Base-by-base conservation (phyloP, 23 red algal species). In the Cyanidium caldarium region DNA sequence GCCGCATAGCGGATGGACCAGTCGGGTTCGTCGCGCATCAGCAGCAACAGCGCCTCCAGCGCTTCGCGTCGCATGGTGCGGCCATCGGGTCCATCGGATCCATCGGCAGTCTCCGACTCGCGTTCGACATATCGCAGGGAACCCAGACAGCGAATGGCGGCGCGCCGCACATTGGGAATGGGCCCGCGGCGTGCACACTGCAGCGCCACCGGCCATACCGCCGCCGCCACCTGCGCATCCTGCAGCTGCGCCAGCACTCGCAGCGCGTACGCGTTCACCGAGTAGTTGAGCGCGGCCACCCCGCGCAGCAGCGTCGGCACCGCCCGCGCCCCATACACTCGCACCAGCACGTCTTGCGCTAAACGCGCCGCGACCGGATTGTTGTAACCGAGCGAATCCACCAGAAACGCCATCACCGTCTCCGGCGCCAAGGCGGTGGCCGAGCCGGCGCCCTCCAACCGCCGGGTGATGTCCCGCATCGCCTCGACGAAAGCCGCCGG, bases 191-290 rank as follows among this genome's bases (percentile, higher is more conserved):
- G 35, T 2, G 88, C 88, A 35, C 76, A 81, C 25, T 79, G 66
- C 34, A 42, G 13, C n/a, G 61, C 69, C 35, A 94, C 79, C 51
- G 51, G 19, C 7, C 19, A 61, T 10, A 61, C 51, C 10, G 51
- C 51, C 0, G 65, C 69, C 44, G 72, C 14, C 13, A 78, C 73
- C 33, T 42, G 39, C 3, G 76, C 69, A 61, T 86, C 69, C 19
- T 68, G 70, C 20, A 94, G 68, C 28, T 30, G 34, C 16, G 45
- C 88, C 57, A 94, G 65, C 14, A 80, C 88, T 16, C 83, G 82
- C 33, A 94, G 76, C 40, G 88, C 88, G 58, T 94, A 94, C 25
- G 88, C 88, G 57, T 94, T 94, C 17, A 94, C 88, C 28, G 88
- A 44, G 37, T 94, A 94, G 42, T 94, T 94, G 70, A 94, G 84